Base-by-base conservation (phyloP, 2,329 filamentous ascomycete genomes). In the Grosmannia serpens region DNA sequence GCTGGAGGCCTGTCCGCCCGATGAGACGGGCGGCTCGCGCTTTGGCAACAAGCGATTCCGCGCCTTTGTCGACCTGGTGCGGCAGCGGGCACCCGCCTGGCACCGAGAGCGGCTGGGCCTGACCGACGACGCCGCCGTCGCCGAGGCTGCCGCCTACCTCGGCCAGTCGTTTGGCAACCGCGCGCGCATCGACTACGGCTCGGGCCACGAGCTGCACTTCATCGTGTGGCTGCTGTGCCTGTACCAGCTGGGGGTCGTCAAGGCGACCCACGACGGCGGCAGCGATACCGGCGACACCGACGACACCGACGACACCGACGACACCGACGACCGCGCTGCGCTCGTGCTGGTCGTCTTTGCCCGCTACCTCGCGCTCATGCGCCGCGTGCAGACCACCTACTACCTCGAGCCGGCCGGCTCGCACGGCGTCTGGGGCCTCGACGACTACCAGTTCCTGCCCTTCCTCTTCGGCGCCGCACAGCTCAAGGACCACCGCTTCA, bases 391-490 rank as follows among this genome's bases (percentile, higher is more conserved):
- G 71, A 85, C 84, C 62, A 89, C 90, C 3, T 99, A 99, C 74
- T 99, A 99, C 68, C 85, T 99, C 55, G 94, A 99, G 68, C 94
- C 94, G 2, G 94, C 94, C 0, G 94, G 94, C 17, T 96, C 92
- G 1, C 94, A 99, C 70, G 94, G 94, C 47, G 94, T 99, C 27
- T 99, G 94, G 94, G 94, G 94, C 22, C 77, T 99, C 1, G 94
- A 99, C 67, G 94, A 99, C 71, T 96, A 99, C 73, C 91, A 95
- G 65, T 99, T 99, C 73, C 76, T 96, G 1, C 94, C 95, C 0
- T 99, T 97, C 70, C 81, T 99, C 15, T 95, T 97, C 63, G 94
- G 94, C 24, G 91, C 94, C 41, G 87, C 91, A 27, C 95, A 99
- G 72, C 81, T 96, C 22, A 77, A 94, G 20, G 83, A 89, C 63